A percentile compares a stretch with the other conserved stretches of the same genome.
These are phyloP conservation scores for Cystobasidium slooffiae DNA, from an alignment of 1,284 basidiomycete genomes.

Conservation along the genomic window DNA sequence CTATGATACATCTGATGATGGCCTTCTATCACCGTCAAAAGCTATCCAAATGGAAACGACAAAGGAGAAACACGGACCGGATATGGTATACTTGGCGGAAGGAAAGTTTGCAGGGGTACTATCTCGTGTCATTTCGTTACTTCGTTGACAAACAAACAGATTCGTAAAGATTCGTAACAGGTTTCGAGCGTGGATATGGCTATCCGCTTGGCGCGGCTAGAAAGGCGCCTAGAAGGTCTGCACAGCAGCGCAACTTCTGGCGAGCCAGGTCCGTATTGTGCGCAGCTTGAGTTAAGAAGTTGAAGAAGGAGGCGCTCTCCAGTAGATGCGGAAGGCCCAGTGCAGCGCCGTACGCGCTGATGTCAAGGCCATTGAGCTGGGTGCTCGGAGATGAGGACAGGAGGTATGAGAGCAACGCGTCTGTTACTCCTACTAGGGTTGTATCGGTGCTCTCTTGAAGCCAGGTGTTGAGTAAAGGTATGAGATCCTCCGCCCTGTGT, in stretches of 20 bases:
- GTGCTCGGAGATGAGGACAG: slow-evolving; percentile 10
- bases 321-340: slow-evolving; percentile 32
- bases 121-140: no score
- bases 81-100: no score
- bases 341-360: slow-evolving; percentile 30
- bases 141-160: no score
- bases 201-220: background rate
- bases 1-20: no score
- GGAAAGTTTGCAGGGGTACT: no score
- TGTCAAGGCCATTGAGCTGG: slow-evolving; percentile 26
- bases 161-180: no score
- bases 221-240: slow-evolving; percentile 23
- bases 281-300: background rate
- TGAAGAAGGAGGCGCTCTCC: slow-evolving; percentile 19
- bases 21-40: no score
- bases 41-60: no score
- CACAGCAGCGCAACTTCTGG: slow-evolving; percentile 33
- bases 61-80: no score
- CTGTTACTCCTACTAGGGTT: slow-evolving; percentile 1
- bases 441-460: background rate
- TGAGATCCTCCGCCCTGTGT: slow-evolving; percentile 1
- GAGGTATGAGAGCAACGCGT: background rate
- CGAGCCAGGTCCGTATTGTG: slow-evolving; percentile 7
- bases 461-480: background rate
- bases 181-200: background rate